Conservation (phyloP, 2,329 filamentous ascomycete species). For the Didymella lethalis region DNA sequence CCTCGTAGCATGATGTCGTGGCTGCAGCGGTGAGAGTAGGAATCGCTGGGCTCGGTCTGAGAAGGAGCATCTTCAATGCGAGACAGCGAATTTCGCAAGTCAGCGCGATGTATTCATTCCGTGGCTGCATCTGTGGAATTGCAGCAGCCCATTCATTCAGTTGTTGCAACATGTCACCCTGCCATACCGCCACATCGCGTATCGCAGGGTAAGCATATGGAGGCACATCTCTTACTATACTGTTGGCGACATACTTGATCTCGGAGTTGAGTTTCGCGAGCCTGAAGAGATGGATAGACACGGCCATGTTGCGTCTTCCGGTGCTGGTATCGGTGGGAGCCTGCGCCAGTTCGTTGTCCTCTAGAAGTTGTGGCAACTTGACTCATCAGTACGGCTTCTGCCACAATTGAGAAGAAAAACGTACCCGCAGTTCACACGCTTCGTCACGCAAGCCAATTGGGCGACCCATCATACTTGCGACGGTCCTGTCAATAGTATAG, state of each 20-base stretch:
- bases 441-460: background rate
- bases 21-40: background rate
- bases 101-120: background rate
- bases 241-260: background rate
- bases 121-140: background rate
- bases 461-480: background rate
- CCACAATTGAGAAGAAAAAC: background rate
- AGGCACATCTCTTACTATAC: background rate
- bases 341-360: background rate
- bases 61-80: background rate
- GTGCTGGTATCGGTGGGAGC: too few relatives aligned
- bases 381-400: background rate
- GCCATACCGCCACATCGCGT: background rate
- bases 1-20: background rate
- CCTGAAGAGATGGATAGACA: background rate
- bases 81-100: background rate
- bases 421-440: background rate
- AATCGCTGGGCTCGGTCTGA: background rate
- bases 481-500: background rate
- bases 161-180: background rate
- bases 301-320: background rate
- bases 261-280: background rate
- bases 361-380: background rate
- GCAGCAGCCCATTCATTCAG: background rate
- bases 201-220: background rate